Base-by-base conservation (phyloP, 2,329 filamentous ascomycete species). In the Arthrobotrys sinensis region DNA sequence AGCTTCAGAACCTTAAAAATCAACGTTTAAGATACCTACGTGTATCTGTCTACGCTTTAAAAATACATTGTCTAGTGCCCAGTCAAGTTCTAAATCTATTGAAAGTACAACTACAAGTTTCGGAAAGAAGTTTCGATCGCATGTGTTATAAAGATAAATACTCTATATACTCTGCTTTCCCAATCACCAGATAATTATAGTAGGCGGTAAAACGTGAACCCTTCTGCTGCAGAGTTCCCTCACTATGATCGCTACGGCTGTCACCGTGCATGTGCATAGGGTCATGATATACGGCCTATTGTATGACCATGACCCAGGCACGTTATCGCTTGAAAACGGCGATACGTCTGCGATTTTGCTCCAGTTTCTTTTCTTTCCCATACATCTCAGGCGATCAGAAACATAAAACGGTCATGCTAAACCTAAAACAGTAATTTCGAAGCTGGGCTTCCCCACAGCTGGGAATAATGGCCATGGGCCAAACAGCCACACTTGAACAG, bases 351-450 rank as follows among this genome's bases (percentile, higher is more conserved):
- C 40, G 62, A 60, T 36, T 19, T 60, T 60, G 48, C 38, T 55
- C 21, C 40, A 46, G 19, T 71, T 70, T 68, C 16, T 70, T 70
- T 52, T 63, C 55, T 53, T 64, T 66, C 50, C 69, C 50, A 65
- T 73, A 34, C 48, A 46, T 46, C 55, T 48, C 16, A 65, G 40
- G 60, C 69, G 16, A 72, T 72, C 38, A 72, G 46, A 72, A 72
- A 72, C 68, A 72, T 72, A 65, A 64, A 72, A 72, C 68, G 68
- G 68, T 32, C 28, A 16, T 57, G 11, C 68, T 72, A 72, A 48
- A 19, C 68, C 60, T 21, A 72, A 65, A 28, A 48, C 7, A 62
- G 68, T n/a, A 65, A 46, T 65, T 46, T 38, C 24, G 40, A 50
- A 38, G 28, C 32, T 64, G n/a, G 21, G 28, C 34, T 38, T 57